Evolutionary conservation across 352 stramenopile genomes (phyloP), one percentile per base, ranked within the genome.

Genomic region (Phytopythium delawarense): DNA sequence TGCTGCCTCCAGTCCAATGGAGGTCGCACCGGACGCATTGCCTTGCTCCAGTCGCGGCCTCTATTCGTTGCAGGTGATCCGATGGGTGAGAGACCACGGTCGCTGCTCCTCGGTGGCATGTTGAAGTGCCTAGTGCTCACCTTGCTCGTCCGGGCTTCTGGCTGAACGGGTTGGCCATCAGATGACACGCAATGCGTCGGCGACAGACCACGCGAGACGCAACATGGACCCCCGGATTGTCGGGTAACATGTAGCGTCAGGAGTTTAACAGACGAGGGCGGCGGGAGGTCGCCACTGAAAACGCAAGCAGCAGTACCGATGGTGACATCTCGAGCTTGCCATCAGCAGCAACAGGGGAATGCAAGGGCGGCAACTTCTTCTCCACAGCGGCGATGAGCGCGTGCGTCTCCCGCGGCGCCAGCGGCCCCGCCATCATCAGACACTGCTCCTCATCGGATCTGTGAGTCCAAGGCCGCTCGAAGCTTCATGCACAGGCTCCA

Each of bases 341-440:
- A 23, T 8, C 21, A 37, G 1, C 39, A 23, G 37, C n/a, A n/a
- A 7, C 3, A 21, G 34, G 3, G 32, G 55, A 23, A 23, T 12
- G 28, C 55, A 42, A 45, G 6, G 16, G 11, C 7, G 49, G 20
- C 11, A 84, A 55, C 18, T 75, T 48, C 16, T 58, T 13, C 54
- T 87, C 74, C 2, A 87, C 65, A 2, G 48, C 53, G 7, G 57
- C 56, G 61, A 93, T 78, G 58, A 91, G 67, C 32, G 39, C 55
- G 63, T 91, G 84, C 5, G 83, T 79, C 28, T 74, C 62, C 11
- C 13, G 39, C 32, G 71, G 56, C 7, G 78, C 76, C 23, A 81
- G 61, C 11, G 84, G 82, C 3, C 84, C 84, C 20, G 80, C 76
- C 84, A 93, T 91, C 76, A 93, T 89, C 13, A 93, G 57, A 51